phyloP scores from a whole-genome alignment of 805 yeast species.

The Nakazawaea sp. region DNA sequence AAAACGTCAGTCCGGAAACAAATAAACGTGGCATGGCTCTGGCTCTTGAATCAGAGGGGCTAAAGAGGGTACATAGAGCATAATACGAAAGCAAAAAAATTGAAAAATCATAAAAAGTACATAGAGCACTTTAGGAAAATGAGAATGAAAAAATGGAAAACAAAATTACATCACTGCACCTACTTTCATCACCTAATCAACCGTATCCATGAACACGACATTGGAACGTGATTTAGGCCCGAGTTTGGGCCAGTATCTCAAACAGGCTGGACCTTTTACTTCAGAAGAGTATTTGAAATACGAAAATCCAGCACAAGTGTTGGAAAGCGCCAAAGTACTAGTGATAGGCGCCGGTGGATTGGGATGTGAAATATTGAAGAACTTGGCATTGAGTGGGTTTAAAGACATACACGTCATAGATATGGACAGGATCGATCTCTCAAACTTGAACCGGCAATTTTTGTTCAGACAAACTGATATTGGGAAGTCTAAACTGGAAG shows the following conservation, averaged over 20 bases:
- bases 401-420: slow-evolving; percentile 61
- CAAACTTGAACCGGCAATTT: slow-evolving; percentile 72
- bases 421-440: slow-evolving; percentile 78
- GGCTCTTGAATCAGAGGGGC: too few species aligned
- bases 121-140: too few species aligned
- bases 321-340: slow-evolving; percentile 21
- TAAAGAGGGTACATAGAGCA: too few species aligned
- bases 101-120: too few species aligned
- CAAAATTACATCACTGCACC: too few species aligned
- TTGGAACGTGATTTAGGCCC: neutral
- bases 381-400: slow-evolving; percentile 67
- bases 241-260: slow-evolving; percentile 6
- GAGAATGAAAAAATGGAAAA: too few species aligned
- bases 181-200: neutral
- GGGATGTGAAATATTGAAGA: slow-evolving; percentile 75
- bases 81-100: too few species aligned
- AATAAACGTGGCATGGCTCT: too few species aligned
- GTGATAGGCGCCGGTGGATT: slow-evolving; percentile 80
- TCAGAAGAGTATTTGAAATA: slow-evolving; percentile 3
- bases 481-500: slow-evolving; percentile 59
- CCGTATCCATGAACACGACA: neutral
- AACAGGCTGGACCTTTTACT: slow-evolving; percentile 5
- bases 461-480: slow-evolving; percentile 55
- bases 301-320: slow-evolving; percentile 10
- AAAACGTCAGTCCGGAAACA: too few species aligned